Base-by-base conservation (phyloP, 1,284 basidiomycete species). In the Fistulina hepatica region DNA sequence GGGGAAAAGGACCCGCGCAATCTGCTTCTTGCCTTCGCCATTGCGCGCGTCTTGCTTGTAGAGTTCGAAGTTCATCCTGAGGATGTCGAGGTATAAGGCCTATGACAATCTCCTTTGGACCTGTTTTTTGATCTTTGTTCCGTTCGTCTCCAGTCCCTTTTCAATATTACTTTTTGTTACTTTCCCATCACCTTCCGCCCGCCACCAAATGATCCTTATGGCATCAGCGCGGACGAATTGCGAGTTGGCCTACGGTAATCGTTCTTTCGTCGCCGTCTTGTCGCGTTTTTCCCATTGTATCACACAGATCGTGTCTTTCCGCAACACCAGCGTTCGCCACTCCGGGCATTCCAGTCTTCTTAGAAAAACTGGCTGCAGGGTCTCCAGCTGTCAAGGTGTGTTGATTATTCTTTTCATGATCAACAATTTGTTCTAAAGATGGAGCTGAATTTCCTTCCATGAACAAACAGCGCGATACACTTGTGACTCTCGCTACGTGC, bases 1-100 rank as follows among this genome's bases (percentile, higher is more conserved):
- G 93, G 93, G 17, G 95, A 99, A 60, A 98, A 98, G 55, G 95
- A 99, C 57, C 95, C 95, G 17, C 71, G 95, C 20, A 98, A 98
- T 59, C 68, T 99, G 6, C 70, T 97, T 47, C 57, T 94, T 6
- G 82, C 88, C 4, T 98, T 98, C 57, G 79, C 83, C 10, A 85
- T 98, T 42, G 82, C 78, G 42, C 72, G 77, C 15, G 82, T 92
- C 3, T 71, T 98, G 19, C 59, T 94, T 6, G 74, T 89, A 24
- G 91, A 97, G 49, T 97, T 97, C 52, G 79, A 94, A 44, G 73
- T 89, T 40, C 28, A 39, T 16, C 59, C 70, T 30, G 59, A 69
- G 30, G 66, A 76, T 50, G 64, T 90, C 19, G 90, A 97, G 61
- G 91, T 90, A n/a, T n/a, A 51, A 46, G 72, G 50, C 7, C 30